A percentile compares a stretch with the other conserved stretches of the same genome.
Conservation (phyloP, 2,329 filamentous ascomycete species). For the Microdochium paspali region DNA sequence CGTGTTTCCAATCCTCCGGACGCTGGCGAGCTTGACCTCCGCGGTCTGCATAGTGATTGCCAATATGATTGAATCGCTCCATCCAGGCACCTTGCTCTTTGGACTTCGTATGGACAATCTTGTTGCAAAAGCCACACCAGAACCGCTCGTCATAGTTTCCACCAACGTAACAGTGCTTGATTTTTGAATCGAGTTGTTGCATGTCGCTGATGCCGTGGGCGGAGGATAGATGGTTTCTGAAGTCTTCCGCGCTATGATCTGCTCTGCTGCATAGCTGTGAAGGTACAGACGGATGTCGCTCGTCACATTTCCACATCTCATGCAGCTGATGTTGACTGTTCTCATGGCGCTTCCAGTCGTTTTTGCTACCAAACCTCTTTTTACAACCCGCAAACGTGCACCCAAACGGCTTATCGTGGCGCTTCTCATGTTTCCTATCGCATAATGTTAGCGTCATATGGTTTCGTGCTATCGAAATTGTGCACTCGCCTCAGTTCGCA, state of each 20-base stretch:
- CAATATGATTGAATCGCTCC: constrained; percentile 61
- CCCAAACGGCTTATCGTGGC: constrained; percentile 71
- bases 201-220: constrained; percentile 31
- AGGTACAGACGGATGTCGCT: constrained; percentile 14
- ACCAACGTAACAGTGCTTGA: constrained; percentile 50
- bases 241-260: constrained; percentile 48
- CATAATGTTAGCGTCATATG: constrained; percentile 10
- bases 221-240: constrained; percentile 50
- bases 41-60: constrained; percentile 55
- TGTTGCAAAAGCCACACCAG: constrained; percentile 80
- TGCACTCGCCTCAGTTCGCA: constrained; percentile 48
- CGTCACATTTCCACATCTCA: constrained; percentile 64
- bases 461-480: neutral
- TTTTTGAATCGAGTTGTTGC: constrained; percentile 26
- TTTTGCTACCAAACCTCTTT: constrained; percentile 81
- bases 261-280: constrained; percentile 43
- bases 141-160: constrained; percentile 56
- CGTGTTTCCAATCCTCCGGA: constrained; percentile 46
- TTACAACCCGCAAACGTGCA: constrained; percentile 65
- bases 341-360: constrained; percentile 91
- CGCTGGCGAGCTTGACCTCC: constrained; percentile 22
- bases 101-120: constrained; percentile 40
- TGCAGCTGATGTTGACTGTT: constrained; percentile 65
- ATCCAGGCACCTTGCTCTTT: constrained; percentile 47
- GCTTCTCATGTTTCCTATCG: constrained; percentile 70